Evolutionary conservation across 768 basidiomycete species (phyloP), one percentile per base, ranked within the genome.

Genomic region (Rhizopogon salebrosus): DNA sequence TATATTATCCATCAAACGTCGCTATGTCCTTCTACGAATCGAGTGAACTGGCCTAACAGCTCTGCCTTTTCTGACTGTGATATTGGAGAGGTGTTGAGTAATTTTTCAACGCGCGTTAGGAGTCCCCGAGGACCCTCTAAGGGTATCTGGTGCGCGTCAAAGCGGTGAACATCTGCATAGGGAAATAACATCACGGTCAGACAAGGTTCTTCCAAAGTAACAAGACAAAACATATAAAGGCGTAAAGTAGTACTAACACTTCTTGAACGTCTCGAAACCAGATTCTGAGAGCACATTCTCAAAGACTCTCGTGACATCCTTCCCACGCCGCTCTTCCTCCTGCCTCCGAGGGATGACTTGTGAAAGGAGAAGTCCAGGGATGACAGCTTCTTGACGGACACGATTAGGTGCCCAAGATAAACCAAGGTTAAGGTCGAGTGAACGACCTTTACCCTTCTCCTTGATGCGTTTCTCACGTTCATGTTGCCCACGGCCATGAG

Each of bases 91-190:
- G 71, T 70, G 45, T 72, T 72, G 49, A 91, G 73, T 35, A 91
- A 72, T 41, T 75, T 74, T 60, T 83, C 80, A 6, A 88, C 83
- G 39, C 78, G 80, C 24, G 74, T 62, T n/a, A 89, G 72, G 38
- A 91, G 81, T 20, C 89, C 89, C 29, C 72, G 75, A 10, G 86
- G 80, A 14, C 88, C 88, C 53, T 90, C 85, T 46, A 90, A 82
- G 3, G 86, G 83, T 42, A 91, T 89, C 39, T 80, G 74, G 55
- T 85, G 80, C 18, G 83, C 83, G 64, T 90, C 88, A 61, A 85
- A 90, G 54, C 80, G 80, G 63, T 82, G 82, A 14, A 89, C 84
- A 69, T 87, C 87, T 89, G 26, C 14, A 23, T 34, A 39, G 26
- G 29, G 40, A 27, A 51, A 35, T 9, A 6, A 63, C 43, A 61